Evolutionary conservation across 192 early-diverging fungal genomes (phyloP), one percentile per base, ranked within the genome.

Genomic region (Linnemannia hyalina): DNA sequence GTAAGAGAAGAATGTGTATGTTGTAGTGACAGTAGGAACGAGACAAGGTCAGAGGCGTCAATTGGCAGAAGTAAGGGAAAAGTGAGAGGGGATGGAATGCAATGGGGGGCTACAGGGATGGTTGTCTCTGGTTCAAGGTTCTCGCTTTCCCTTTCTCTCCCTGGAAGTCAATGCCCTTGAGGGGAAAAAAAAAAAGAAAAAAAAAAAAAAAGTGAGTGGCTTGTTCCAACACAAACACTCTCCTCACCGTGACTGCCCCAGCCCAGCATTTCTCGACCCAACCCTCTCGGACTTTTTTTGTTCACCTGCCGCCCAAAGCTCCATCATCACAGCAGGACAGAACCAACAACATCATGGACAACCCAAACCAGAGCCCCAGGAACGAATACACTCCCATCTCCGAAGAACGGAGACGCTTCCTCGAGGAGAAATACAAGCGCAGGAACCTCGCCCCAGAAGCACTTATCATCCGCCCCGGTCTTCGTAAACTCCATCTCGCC

Each of bases 381-480:
- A 68, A 80, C 65, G 79, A 81, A 11, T 86, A 86, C 35, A 72
- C 46, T 8, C 80, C 84, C 41, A n/a, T 86, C 41, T 63, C 84
- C 10, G 84, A 86, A 41, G 84, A 86, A 42, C 69, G 65, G 29
- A 54, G 84, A n/a, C 70, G 9, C 20, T 74, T 69, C 35, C 84
- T 86, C 4, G 84, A 86, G 44, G 84, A 86, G 41, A 86, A 86
- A 36, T 86, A 76, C 60, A 86, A 73, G 73, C 84, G 84, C 46
- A 69, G 84, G 65, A 86, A 81, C 41, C 73, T 86, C 10, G 84
- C 84, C 20, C 84, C 84, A 36, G 84, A 81, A 29, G 52, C 84
- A 11, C 79, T 86, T 60, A 57, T 81, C 42, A 74, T 86, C n/a
- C 78, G 79, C 7, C 84, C 84, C 47, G 79, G 76, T 1, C 41